Evolutionary conservation across 2,329 filamentous ascomycete genomes (phyloP), one percentile per base, ranked within the genome.

Genomic region (Orbilia brochopaga): DNA sequence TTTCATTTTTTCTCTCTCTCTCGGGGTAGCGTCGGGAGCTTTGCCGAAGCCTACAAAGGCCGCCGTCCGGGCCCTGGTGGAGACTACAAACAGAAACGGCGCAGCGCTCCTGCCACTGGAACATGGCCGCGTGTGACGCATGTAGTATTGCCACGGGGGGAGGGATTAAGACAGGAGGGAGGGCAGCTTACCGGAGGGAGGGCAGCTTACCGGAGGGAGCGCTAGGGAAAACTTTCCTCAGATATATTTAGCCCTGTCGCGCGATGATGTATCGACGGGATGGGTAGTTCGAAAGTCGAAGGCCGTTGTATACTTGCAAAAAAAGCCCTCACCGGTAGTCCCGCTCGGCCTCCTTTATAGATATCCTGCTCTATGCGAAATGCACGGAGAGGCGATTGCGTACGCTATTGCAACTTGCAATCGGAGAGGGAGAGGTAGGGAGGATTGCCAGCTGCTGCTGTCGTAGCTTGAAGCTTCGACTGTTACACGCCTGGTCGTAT

Each of bases 1-100:
- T 50, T 21, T 10, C 13, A n/a, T 23, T 46, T 32, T 32, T 21
- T 40, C 8, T 11, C 15, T 40, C 13, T 42, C 4, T 13, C 42
- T 37, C 35, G 21, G 59, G 66, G 55, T 70, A 60, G 59, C 66
- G 55, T 70, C 66, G 66, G 66, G 66, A 64, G 66, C 66, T 61
- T 58, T 53, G 59, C 66, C 66, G 66, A 70, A 59, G 59, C 66
- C 53, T 55, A 51, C 58, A 13, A 69, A 64, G 66, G 66, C 66
- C 66, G 66, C 64, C 40, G 64, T 48, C 53, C 64, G 64, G 56
- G 42, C 23, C 40, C 24, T 37, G 46, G 54, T 50, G n/a, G 35
- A 32, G 27, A 4, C 27, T 32, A 8, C 4, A 32, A 32, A 32
- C 27, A 32, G 27, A 32, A 32, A 3, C 4, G 27, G 27, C 4